phyloP scores from a whole-genome alignment of 73 alveolate species.

The Paramecium sonneborni region DNA sequence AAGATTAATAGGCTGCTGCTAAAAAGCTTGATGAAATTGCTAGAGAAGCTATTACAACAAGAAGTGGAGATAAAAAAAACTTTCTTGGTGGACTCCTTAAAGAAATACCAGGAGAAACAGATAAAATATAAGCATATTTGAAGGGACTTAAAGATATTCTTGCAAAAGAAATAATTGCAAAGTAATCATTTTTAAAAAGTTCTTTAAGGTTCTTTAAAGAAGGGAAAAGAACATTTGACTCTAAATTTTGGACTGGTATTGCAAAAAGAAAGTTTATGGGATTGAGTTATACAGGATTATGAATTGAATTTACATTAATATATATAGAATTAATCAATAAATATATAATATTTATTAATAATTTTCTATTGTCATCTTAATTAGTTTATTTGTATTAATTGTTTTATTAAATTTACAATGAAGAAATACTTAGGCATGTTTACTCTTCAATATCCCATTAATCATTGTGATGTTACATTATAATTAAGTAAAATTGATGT shows the following conservation, averaged over 20 bases:
- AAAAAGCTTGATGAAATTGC: conserved; percentile 33
- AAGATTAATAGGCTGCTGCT: background rate
- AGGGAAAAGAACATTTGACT: conserved; percentile 7
- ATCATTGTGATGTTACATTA: background rate
- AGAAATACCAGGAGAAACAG: background rate
- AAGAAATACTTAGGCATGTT: background rate
- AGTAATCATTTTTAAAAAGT: background rate
- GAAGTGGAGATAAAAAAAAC: conserved; percentile 18
- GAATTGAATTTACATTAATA: background rate
- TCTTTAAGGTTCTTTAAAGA: background rate
- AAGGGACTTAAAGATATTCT: conserved; percentile 23
- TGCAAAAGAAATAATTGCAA: background rate
- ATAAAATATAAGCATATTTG: background rate
- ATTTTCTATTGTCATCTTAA: background rate
- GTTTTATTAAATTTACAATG: background rate
- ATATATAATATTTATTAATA: background rate
- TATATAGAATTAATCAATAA: background rate
- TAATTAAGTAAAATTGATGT: background rate
- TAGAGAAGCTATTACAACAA: conserved; percentile 20
- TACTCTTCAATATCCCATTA: background rate
- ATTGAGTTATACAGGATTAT: conserved; percentile 49
- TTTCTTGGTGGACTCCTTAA: conserved; percentile 24
- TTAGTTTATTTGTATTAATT: too few species aligned
- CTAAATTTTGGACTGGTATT: conserved; percentile 43
- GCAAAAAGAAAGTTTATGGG: conserved; percentile 53